Evolutionary conservation across 306 rosid species (phyloP).

Genomic region (Ceratonia siliqua): DNA sequence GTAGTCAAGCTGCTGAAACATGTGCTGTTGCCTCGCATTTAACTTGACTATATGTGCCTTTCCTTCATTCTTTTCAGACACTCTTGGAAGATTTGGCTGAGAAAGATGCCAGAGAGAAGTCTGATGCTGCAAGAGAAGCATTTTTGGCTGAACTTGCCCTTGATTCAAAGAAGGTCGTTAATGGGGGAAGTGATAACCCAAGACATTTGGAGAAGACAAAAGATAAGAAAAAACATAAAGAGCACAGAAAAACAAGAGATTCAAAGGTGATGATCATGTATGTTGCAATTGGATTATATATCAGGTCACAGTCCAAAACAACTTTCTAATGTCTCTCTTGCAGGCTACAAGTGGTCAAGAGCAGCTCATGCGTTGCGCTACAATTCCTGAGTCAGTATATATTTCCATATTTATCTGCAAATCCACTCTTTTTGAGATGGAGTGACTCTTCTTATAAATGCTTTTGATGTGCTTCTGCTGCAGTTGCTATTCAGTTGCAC

Average conservation of each 20-base stretch:
- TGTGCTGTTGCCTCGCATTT: not conserved
- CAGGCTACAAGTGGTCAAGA: slow-evolving; percentile 47
- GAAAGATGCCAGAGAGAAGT: slow-evolving; percentile 67
- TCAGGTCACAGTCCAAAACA: slow-evolving; percentile 2
- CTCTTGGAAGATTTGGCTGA: slow-evolving; percentile 67
- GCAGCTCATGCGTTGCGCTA: slow-evolving; percentile 34
- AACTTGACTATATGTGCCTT: slow-evolving; percentile 10
- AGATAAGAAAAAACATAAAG: slow-evolving; percentile 63
- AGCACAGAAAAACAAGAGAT: slow-evolving; percentile 54
- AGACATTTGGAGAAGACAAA: slow-evolving; percentile 55
- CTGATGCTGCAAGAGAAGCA: slow-evolving; percentile 72
- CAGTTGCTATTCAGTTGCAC: slow-evolving; percentile 47
- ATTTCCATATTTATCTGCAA: slow-evolving; percentile 26
- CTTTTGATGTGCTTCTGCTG: slow-evolving; percentile 28
- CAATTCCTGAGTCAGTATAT: slow-evolving; percentile 42
- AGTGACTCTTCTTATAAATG: not conserved
- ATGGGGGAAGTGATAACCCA: slow-evolving; percentile 49
- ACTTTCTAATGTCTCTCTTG: slow-evolving; percentile 21
- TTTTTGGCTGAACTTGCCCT: slow-evolving; percentile 69
- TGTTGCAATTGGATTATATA: slow-evolving; percentile 19
- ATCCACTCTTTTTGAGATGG: not conserved
- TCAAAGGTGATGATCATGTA: slow-evolving; percentile 47
- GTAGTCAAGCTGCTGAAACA: slow-evolving; percentile 35
- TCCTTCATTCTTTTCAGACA: slow-evolving; percentile 38
- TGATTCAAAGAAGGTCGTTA: slow-evolving; percentile 55